These are phyloP conservation scores for Tuber magnatum DNA, from an alignment of 495 filamentous ascomycete species.

Conservation along the genomic window DNA sequence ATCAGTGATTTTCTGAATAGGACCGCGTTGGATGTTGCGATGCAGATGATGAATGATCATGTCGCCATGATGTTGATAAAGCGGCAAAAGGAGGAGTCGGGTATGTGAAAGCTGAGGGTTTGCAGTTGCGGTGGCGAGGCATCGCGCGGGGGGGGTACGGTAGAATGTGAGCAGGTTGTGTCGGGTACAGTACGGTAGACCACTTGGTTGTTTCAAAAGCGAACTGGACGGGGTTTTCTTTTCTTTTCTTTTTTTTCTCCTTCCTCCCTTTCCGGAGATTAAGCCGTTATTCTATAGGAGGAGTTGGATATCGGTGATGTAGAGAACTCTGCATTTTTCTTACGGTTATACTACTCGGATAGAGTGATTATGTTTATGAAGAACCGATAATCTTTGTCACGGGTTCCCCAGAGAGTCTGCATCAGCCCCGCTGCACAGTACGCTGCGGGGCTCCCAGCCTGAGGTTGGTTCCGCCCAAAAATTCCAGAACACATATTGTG, in stretches of 20 bases:
- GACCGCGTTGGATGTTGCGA: neutral
- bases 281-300: neutral
- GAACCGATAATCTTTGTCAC: too few species aligned
- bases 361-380: too few species aligned
- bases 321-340: too few species aligned
- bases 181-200: neutral
- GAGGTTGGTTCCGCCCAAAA: too few species aligned
- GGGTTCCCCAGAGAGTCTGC: too few species aligned
- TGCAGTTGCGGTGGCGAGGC: neutral
- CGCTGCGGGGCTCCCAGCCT: too few species aligned
- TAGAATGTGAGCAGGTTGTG: neutral
- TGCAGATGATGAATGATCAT: conserved; percentile 1
- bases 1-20: neutral
- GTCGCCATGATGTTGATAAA: neutral
- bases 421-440: too few species aligned
- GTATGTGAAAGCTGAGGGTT: neutral
- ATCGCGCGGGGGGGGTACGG: too few species aligned
- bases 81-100: neutral
- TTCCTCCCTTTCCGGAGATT: neutral
- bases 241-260: neutral
- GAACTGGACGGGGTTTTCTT: neutral
- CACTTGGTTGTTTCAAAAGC: neutral
- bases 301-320: neutral
- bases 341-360: too few species aligned
- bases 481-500: too few species aligned